A percentile compares a stretch with the other conserved stretches of the same genome.
phyloP scores from a whole-genome alignment of 495 filamentous ascomycete genomes.

The Tricharina praecox region DNA sequence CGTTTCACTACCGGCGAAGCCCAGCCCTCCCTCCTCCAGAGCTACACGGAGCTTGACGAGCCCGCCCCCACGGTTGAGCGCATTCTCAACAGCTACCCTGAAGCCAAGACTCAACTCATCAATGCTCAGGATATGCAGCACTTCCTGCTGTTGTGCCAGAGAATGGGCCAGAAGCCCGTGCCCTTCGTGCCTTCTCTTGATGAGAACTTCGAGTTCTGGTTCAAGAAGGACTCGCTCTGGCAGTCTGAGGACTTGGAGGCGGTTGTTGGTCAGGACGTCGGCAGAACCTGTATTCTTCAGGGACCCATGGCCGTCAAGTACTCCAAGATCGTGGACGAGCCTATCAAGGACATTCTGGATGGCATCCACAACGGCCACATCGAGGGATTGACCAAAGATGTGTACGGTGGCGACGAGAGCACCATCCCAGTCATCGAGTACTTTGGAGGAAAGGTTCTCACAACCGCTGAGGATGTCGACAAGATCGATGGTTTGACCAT shows the following conservation, averaged over 20 bases:
- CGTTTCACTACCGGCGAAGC: slow-evolving; percentile 57
- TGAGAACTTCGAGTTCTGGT: slow-evolving; percentile 92
- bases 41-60: slow-evolving; percentile 67
- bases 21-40: slow-evolving; percentile 64
- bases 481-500: slow-evolving; percentile 62
- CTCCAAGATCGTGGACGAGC: slow-evolving; percentile 74
- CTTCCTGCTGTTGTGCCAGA: slow-evolving; percentile 83
- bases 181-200: slow-evolving; percentile 88
- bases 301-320: slow-evolving; percentile 87
- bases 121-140: slow-evolving; percentile 95
- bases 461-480: slow-evolving; percentile 43
- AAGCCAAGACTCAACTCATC: slow-evolving; percentile 76
- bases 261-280: slow-evolving; percentile 88
- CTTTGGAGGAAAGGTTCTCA: slow-evolving; percentile 69
- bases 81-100: slow-evolving; percentile 67
- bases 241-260: slow-evolving; percentile 94
- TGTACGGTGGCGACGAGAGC: slow-evolving; percentile 56
- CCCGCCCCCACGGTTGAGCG: slow-evolving; percentile 60
- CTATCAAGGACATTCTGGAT: slow-evolving; percentile 82
- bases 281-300: slow-evolving; percentile 85
- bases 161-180: slow-evolving; percentile 85
- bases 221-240: slow-evolving; percentile 99
- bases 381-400: slow-evolving; percentile 52
- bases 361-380: slow-evolving; percentile 80
- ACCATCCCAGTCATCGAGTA: slow-evolving; percentile 78